Base-by-base conservation (phyloP, 352 stramenopile species). In the Pythium aphanidermatum region DNA sequence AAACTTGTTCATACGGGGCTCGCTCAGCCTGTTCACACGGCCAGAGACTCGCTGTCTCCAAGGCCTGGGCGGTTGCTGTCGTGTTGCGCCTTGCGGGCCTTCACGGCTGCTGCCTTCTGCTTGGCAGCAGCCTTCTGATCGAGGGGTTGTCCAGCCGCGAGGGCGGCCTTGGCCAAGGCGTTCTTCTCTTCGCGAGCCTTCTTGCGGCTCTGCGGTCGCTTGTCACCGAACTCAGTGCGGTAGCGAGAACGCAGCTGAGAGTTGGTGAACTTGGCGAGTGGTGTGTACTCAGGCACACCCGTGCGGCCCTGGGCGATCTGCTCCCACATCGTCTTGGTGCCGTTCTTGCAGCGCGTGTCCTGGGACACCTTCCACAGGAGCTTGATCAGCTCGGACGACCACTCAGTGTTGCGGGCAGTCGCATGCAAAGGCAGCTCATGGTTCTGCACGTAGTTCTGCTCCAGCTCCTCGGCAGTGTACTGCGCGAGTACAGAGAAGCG, bases 321-420 rank as follows among this genome's bases (percentile, higher is more conserved):
- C 50, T 89, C 76, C 76, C 76, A 89, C 58, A 75, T 85, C 29
- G 83, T 75, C 45, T 89, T 89, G 36, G 68, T 80, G 48, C 83
- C 44, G 51, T 85, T 73, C 24, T 76, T 71, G 48, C 76, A 88
- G 30, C 76, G 73, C 38, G 76, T 70, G 40, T 88, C 76, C 45
- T 84, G 79, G 5, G 83, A 74, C 13, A 74, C 76, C 24, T 80
- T 65, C 48, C 82, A 70, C 23, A 88, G 58, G 51, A 84, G 69
- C 33, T 63, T 68, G 47, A 85, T 83, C 46, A 85, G 83, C 16
- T 84, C 73, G 28, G 80, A 58, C 40, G 68, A 82, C 76, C 76
- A 88, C 35, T 70, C 66, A 37, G 79, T 72, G 42, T 72, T 74
- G 55, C 83, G 43, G 0, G 60, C 51, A 4, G 67, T 51, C 4